Conservation (phyloP, 176 grass and related monocot species). For the Oropetium thomaeum region DNA sequence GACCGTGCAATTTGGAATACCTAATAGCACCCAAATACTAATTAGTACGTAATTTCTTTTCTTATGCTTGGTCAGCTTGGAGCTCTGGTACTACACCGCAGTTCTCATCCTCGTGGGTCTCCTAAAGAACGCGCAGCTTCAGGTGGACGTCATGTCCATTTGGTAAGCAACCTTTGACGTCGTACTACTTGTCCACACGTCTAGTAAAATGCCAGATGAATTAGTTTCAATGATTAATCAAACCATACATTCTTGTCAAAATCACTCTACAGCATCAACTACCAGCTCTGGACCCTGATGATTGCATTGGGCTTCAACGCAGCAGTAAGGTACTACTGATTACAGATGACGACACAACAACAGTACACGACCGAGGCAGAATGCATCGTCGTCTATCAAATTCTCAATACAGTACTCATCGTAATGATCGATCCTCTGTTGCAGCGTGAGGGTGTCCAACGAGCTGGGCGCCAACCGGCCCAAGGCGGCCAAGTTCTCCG, state of each 20-base stretch:
- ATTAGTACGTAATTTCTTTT: background rate
- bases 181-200: background rate
- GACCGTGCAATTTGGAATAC: too few relatives aligned
- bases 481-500: constrained; percentile 66
- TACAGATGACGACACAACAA: too few relatives aligned
- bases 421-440: too few relatives aligned
- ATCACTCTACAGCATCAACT: constrained; percentile 68
- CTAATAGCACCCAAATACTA: too few relatives aligned
- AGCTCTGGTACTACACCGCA: constrained; percentile 90
- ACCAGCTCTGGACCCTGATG: constrained; percentile 90
- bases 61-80: constrained; percentile 42
- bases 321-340: constrained; percentile 72
- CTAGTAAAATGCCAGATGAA: background rate
- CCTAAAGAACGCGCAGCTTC: constrained; percentile 59
- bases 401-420: too few relatives aligned
- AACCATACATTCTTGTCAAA: background rate
- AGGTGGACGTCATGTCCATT: constrained; percentile 81
- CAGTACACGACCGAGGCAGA: background rate
- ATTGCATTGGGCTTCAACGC: constrained; percentile 79
- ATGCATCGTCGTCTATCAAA: background rate
- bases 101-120: constrained; percentile 76
- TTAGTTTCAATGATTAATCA: background rate
- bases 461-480: constrained; percentile 81
- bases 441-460: constrained; percentile 90
- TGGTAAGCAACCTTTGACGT: constrained; percentile 44